These are phyloP conservation scores for Plasmodium ovale DNA, from an alignment of 169 alveolate genomes.

Conservation along the genomic window DNA sequence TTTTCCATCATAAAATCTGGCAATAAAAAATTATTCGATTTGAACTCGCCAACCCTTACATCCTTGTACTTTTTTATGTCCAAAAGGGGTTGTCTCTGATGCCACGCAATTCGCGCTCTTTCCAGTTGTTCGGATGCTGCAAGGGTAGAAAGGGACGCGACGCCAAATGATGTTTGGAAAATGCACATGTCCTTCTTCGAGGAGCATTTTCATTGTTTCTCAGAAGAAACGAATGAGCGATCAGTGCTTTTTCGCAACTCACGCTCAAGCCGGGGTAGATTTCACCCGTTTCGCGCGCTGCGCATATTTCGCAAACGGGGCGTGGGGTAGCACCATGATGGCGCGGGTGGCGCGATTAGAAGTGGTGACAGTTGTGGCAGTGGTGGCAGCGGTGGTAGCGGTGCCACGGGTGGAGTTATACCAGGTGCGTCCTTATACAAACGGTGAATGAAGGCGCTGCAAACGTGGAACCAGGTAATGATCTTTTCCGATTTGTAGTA, in stretches of 20 bases:
- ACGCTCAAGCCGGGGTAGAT: too few relatives aligned
- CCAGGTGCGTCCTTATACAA: slow-evolving; percentile 26
- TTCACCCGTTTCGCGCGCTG: too few relatives aligned
- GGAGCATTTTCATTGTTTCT: too few relatives aligned
- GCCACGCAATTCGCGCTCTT: slow-evolving; percentile 5
- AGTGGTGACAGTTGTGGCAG: neutral
- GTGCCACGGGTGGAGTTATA: neutral
- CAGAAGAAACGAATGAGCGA: too few relatives aligned
- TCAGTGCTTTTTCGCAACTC: too few relatives aligned
- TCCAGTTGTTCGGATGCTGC: slow-evolving; percentile 26
- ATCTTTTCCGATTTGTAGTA: slow-evolving; percentile 52
- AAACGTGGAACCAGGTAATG: slow-evolving; percentile 69
- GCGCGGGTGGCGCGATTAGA: neutral
- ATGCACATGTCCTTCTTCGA: too few relatives aligned
- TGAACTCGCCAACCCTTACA: slow-evolving; percentile 58
- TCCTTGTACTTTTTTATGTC: slow-evolving; percentile 53
- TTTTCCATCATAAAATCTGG: slow-evolving; percentile 71
- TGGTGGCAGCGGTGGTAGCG: neutral
- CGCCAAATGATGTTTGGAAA: neutral
- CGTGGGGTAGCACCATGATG: too few relatives aligned
- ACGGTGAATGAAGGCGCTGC: slow-evolving; percentile 49
- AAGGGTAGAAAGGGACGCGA: neutral
- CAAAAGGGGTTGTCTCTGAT: slow-evolving; percentile 9
- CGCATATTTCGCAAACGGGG: too few relatives aligned
- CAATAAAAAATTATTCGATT: slow-evolving; percentile 33